These are phyloP conservation scores for Scorias spongiosa DNA, from an alignment of 2,329 filamentous ascomycete genomes.

Conservation along the genomic window DNA sequence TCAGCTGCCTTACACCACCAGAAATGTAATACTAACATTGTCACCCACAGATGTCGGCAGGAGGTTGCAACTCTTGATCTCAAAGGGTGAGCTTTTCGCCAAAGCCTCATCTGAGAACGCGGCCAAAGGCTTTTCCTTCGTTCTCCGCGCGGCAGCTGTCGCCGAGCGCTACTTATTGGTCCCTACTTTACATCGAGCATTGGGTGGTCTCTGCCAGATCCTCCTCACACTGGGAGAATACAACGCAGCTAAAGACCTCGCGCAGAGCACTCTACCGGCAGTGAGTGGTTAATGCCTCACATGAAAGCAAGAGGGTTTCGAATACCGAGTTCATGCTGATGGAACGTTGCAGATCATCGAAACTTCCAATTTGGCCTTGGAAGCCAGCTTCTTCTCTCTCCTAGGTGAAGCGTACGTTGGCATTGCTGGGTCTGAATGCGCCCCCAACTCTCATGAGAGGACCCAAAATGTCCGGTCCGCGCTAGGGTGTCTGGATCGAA, in stretches of 20 bases:
- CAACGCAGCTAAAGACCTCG: conserved; percentile 45
- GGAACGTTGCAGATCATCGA: conserved; percentile 39
- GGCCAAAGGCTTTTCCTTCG: conserved; percentile 61
- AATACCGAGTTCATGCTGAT: conserved; percentile 1
- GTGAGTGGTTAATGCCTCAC: conserved; percentile 23
- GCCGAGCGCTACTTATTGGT: conserved; percentile 56
- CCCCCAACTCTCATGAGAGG: conserved; percentile 13
- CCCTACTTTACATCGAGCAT: conserved; percentile 56
- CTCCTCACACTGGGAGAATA: conserved; percentile 59
- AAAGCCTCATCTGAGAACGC: conserved; percentile 44
- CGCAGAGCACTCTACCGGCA: conserved; percentile 58
- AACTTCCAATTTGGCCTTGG: conserved; percentile 45
- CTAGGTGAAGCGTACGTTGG: conserved; percentile 71
- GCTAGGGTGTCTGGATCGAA: conserved; percentile 15
- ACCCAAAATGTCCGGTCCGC: conserved; percentile 13
- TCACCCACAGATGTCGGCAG: conserved; percentile 38
- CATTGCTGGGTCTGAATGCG: conserved; percentile 43
- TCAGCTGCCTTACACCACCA: not conserved
- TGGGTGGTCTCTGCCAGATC: conserved; percentile 51
- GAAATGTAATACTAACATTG: not conserved
- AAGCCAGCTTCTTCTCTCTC: conserved; percentile 51
- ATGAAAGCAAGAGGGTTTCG: not conserved
- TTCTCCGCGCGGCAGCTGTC: conserved; percentile 58
- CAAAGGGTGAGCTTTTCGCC: conserved; percentile 57
- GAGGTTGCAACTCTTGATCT: conserved; percentile 53